These are phyloP conservation scores for Kwoniella pini DNA, from an alignment of 768 basidiomycete species.

Conservation along the genomic window DNA sequence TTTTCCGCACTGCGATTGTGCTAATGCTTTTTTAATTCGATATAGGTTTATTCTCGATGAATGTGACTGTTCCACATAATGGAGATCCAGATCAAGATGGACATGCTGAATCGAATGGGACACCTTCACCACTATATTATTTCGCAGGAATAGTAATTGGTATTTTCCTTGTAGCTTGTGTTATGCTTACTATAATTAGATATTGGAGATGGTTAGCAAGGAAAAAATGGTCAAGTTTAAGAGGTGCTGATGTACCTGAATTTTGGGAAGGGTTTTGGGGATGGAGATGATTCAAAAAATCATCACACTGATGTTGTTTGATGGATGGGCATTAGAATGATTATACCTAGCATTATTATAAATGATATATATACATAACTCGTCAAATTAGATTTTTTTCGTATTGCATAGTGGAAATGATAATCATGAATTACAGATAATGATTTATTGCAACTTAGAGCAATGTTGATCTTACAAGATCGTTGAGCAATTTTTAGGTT, in stretches of 20 bases:
- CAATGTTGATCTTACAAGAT: no score
- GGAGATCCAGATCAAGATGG: constrained; percentile 28
- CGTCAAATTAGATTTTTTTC: no score
- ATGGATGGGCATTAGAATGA: not conserved
- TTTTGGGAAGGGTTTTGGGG: constrained; percentile 47
- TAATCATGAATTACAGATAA: no score
- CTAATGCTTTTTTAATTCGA: no score
- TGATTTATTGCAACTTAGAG: no score
- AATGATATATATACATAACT: no score
- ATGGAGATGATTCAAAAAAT: constrained; percentile 13
- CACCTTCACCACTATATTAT: constrained; percentile 58
- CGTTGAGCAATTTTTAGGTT: no score
- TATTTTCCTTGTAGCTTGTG: constrained; percentile 58
- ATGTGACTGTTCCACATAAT: constrained; percentile 68
- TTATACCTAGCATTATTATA: no score
- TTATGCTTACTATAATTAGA: constrained; percentile 60
- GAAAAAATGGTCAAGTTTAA: constrained; percentile 45
- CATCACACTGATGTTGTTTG: constrained; percentile 5
- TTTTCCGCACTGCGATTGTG: no score
- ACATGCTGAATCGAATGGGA: constrained; percentile 41
- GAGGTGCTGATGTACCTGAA: constrained; percentile 32
- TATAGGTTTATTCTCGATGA: constrained; percentile 69
- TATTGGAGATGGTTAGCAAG: constrained; percentile 68
- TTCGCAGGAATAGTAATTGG: constrained; percentile 64
- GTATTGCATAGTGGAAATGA: no score